Evolutionary conservation across 2,329 filamentous ascomycete species (phyloP), one percentile per base, ranked within the genome.

Genomic region (Colletotrichum endophyticum): DNA sequence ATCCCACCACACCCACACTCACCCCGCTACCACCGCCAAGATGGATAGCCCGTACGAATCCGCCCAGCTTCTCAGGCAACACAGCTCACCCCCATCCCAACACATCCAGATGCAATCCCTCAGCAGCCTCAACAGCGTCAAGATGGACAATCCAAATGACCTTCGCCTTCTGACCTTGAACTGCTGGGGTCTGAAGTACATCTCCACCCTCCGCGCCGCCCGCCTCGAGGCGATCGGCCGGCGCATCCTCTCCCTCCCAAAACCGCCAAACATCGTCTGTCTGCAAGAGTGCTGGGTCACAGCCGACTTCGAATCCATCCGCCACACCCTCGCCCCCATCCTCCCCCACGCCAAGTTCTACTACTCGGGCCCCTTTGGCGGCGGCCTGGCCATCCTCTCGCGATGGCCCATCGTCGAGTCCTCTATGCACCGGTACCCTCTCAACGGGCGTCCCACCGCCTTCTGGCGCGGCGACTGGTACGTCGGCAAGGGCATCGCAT

Each of bases 391-490:
- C 72, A 97, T 99, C 78, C 88, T 99, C 64, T 98, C 95, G 64
- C 91, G 92, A 89, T 99, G 96, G 95, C 96, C 96, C 27, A 96
- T 99, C 79, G 94, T 95, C 81, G 95, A 98, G 87, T 96, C 94
- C 84, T 93, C 90, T 81, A 98, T 99, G 95, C 90, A 92, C 79
- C 90, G 89, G 5, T 99, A 98, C 83, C 92, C 95, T n/a, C 90
- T 99, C 70, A 98, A 98, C 84, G 97, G 97, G 22, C 91, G 96
- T 22, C 97, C 97, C 8, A 96, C 96, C 12, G 96, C 96, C 6
- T 98, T 99, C 85, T 98, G 94, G 86, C 90, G 96, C 76, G 97
- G 97, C 13, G 96, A 99, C 84, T 99, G 96, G 95, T 99, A 93
- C 82, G 96, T 98, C 12, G 97, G 97, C 0, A 99, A 99, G 84